phyloP scores from a whole-genome alignment of 2,329 filamentous ascomycete species.

The Gaeumannomyces tritici region DNA sequence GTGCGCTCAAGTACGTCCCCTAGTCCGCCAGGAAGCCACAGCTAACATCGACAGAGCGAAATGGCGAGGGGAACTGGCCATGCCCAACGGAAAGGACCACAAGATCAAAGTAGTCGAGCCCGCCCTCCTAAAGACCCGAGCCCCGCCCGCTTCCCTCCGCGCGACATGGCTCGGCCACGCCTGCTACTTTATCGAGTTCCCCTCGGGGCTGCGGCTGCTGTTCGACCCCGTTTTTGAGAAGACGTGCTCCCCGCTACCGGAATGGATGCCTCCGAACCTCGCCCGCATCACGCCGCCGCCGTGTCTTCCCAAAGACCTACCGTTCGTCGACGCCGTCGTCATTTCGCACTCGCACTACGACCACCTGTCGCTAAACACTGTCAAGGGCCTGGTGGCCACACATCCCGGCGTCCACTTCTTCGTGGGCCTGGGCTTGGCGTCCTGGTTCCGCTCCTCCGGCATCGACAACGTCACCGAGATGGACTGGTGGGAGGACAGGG shows the following conservation, averaged over 20 bases:
- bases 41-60: conserved; percentile 16
- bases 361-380: conserved; percentile 70
- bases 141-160: conserved; percentile 44
- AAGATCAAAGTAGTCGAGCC: conserved; percentile 60
- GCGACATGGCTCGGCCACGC: conserved; percentile 95
- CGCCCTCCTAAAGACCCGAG: conserved; percentile 48
- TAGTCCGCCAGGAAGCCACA: not conserved
- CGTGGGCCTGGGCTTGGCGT: conserved; percentile 71
- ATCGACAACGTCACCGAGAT: conserved; percentile 75
- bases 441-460: conserved; percentile 67
- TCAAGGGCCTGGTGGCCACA: conserved; percentile 58
- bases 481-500: conserved; percentile 88
- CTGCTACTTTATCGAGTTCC: conserved; percentile 88
- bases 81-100: conserved; percentile 53
- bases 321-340: conserved; percentile 64
- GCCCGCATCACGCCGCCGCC: conserved; percentile 68
- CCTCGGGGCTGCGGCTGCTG: conserved; percentile 73
- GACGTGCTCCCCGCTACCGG: conserved; percentile 63
- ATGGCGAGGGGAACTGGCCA: conserved; percentile 28
- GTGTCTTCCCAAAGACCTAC: conserved; percentile 69
- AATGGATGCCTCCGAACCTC: conserved; percentile 34
- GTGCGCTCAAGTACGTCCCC: conserved; percentile 26
- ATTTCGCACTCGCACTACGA: conserved; percentile 93
- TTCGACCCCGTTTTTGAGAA: conserved; percentile 93
- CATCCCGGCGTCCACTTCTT: conserved; percentile 82